Conservation (phyloP, 2,329 filamentous ascomycete genomes). For the Sporothrix dimorphospora region DNA sequence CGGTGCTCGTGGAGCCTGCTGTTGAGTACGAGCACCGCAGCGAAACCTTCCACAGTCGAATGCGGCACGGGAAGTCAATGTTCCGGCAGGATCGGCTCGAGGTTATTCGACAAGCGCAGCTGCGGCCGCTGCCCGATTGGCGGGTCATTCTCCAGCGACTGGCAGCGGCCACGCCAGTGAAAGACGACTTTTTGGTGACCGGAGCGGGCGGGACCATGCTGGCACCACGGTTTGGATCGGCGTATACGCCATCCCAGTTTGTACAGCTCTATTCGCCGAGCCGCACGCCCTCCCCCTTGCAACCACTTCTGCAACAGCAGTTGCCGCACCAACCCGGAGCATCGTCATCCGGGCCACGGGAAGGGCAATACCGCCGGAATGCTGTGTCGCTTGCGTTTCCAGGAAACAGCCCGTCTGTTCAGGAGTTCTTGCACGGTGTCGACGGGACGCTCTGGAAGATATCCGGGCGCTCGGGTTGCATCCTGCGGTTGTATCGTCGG, state of each 20-base stretch:
- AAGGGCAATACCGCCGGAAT: slow-evolving; percentile 25
- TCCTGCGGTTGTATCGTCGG: slow-evolving; percentile 35
- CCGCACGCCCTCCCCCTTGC: not conserved
- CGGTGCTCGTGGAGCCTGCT: slow-evolving; percentile 39
- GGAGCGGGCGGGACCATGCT: not conserved
- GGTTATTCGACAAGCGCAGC: slow-evolving; percentile 40
- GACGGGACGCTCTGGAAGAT: slow-evolving; percentile 39
- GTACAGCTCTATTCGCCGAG: not conserved
- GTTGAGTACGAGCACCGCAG: slow-evolving; percentile 33
- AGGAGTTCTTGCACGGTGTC: slow-evolving; percentile 32
- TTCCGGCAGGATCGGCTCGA: slow-evolving; percentile 46
- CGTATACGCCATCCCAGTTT: not conserved
- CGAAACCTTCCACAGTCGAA: slow-evolving; percentile 35
- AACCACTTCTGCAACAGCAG: not conserved
- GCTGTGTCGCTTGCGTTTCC: slow-evolving; percentile 38
- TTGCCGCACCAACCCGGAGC: not conserved
- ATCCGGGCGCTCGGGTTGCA: slow-evolving; percentile 36
- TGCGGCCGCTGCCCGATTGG: slow-evolving; percentile 45
- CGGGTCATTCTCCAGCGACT: slow-evolving; percentile 45
- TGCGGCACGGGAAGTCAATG: slow-evolving; percentile 36
- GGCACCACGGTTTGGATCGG: not conserved
- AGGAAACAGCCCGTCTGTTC: slow-evolving; percentile 28
- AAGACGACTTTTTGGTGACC: not conserved
- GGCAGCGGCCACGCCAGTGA: slow-evolving; percentile 42
- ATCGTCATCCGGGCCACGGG: not conserved